Evolutionary conservation across 179 eudicot genomes (phyloP), one percentile per base, ranked within the genome.

Genomic region (Beta macrorhiza): DNA sequence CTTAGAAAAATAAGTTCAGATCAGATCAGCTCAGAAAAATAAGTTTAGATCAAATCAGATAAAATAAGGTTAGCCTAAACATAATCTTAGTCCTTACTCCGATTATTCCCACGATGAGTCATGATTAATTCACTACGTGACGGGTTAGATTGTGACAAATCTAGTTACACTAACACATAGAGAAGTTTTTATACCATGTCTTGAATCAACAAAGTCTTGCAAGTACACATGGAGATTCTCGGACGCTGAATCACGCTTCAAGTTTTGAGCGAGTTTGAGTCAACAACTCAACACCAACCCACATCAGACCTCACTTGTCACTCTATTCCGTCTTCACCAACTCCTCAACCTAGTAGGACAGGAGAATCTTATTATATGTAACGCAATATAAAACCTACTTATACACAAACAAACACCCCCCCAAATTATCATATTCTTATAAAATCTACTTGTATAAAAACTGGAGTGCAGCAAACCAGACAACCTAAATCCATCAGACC

Each of bases 381-480:
- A 72, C 75, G 75, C 75, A 72, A 51, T 51, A n/a, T 51, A 7
- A n/a, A 72, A 72, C 75, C 75, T 51, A 72, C 22, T 7, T 0
- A 8, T 32, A 25, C 29, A 12, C 5, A 15, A 25, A 25, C 53
- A 73, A 73, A 53, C 53, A 52, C 5, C 53, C 53, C 25, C 53
- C 53, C 0, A 49, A 49, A 49, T 49, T 49, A 9, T 7, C 53
- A 49, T 49, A 49, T 6, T 49, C 53, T 29, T 6, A 49, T 49
- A 49, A 9, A 5, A 49, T 11, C 2, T 53, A 47, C 0, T 7
- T 72, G 19, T 73, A 12, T 20, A 73, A 53, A 37, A 37, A 37
- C 42, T 37, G 42, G 42, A 37, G 25, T 29, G 25, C 7, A 57
- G 29, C 29, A 73, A 25, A 57, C 45, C 13, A 56, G 51, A 57